Evolutionary conservation across 2,329 filamentous ascomycete species (phyloP), one percentile per base, ranked within the genome.

Genomic region (Cryphonectria carpinicola): DNA sequence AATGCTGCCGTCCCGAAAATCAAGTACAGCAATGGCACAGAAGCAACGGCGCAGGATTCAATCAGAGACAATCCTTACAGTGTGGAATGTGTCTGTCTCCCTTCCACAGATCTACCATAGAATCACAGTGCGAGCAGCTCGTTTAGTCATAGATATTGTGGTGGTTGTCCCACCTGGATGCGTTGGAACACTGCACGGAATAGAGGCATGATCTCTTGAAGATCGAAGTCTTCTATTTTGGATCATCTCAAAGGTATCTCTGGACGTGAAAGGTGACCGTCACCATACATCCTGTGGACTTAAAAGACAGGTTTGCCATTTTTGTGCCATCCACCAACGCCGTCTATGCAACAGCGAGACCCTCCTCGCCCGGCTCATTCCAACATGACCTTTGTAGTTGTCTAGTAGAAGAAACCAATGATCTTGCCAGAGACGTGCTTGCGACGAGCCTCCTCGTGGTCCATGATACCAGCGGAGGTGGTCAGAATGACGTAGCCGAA

Each of bases 371-470:
- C 22, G n/a, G 41, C 13, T 43, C 25, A 22, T 28, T 32, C 56
- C 65, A 65, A 65, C 58, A 69, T 71, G 58, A 54, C 65, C 58
- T 52, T 67, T 66, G 74, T 52, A 41, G 11, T 67, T 65, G 74
- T 79, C 80, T 96, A 98, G 90, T 98, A 98, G 90, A 98, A 98
- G 92, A 98, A 99, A 80, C 96, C 96, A 80, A 98, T 93, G 86
- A 99, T 93, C 92, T 99, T 99, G 87, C 96, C 96, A 79, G 95
- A 91, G 82, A 98, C 96, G 89, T 99, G 96, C 92, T 98, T 98
- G 85, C 96, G 90, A 83, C 96, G 90, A 78, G 96, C 96, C 91
- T 99, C 96, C 90, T 99, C 96, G 89, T 99, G 96, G 89, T 99
- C 96, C 95, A 99, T 98, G 86, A 99, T 99, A 85, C 96, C 96